These are phyloP conservation scores for Cardamine chenopodiifolia DNA, from an alignment of 345 rosid species.

Conservation along the genomic window DNA sequence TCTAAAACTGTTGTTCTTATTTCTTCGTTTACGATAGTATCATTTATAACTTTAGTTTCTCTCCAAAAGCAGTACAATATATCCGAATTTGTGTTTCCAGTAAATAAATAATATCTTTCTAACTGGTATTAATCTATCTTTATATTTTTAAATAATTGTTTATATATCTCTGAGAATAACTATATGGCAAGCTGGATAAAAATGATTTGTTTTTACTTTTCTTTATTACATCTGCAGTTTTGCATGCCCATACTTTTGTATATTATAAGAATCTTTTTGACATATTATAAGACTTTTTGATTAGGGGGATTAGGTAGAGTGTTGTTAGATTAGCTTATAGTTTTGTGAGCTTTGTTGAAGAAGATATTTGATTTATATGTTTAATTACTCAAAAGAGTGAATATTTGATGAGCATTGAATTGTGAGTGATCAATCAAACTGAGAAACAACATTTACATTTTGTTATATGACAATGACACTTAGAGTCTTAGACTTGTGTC, in stretches of 20 bases:
- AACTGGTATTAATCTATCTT: too few relatives aligned
- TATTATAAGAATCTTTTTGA: neutral
- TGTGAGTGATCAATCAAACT: neutral
- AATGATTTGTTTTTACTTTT: neutral
- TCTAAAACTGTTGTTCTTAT: too few relatives aligned
- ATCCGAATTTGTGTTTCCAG: too few relatives aligned
- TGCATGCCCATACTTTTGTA: neutral
- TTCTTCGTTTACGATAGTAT: too few relatives aligned
- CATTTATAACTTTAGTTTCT: too few relatives aligned
- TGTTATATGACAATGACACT: too few relatives aligned
- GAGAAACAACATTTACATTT: neutral
- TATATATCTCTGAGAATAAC: too few relatives aligned
- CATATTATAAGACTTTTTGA: neutral
- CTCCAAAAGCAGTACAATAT: too few relatives aligned
- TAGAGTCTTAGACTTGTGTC: neutral
- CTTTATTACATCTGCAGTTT: neutral
- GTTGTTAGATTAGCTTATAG: slow-evolving; percentile 4
- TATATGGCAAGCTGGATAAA: too few relatives aligned
- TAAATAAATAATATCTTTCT: too few relatives aligned
- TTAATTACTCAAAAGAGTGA: slow-evolving; percentile 10
- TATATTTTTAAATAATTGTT: too few relatives aligned
- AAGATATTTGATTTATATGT: neutral
- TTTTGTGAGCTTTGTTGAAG: neutral
- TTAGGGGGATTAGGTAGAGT: too few relatives aligned
- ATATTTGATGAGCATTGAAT: slow-evolving; percentile 5